A percentile compares a stretch with the other conserved stretches of the same genome.
These are phyloP conservation scores for Cornus florida DNA, from an alignment of 148 eudicot genomes.

Conservation along the genomic window DNA sequence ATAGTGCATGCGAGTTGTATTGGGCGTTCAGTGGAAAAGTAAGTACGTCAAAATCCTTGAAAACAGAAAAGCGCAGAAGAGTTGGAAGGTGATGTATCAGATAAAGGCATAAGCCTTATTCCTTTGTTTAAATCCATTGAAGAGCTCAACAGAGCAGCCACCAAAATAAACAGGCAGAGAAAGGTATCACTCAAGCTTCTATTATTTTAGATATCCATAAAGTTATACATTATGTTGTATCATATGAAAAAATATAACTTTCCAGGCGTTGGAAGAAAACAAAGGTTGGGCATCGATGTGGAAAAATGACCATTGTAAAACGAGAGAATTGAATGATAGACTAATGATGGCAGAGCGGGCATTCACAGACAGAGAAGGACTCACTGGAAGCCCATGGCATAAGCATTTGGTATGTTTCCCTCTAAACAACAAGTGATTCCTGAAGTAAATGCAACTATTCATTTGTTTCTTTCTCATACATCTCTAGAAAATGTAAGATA, in stretches of 20 bases:
- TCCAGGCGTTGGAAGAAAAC: conserved; percentile 32
- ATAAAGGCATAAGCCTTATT: conserved; percentile 30
- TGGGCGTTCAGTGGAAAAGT: background rate
- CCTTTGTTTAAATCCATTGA: conserved; percentile 53
- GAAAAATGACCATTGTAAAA: conserved; percentile 33
- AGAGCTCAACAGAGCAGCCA: conserved; percentile 43
- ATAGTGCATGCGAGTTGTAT: background rate
- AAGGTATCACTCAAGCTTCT: conserved; percentile 31
- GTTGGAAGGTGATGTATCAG: conserved; percentile 25
- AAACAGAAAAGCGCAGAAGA: conserved; percentile 52
- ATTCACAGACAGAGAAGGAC: conserved; percentile 54
- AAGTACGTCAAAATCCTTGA: background rate
- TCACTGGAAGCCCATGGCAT: conserved; percentile 56
- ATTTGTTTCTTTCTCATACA: background rate
- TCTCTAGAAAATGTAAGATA: background rate
- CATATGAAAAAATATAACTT: background rate
- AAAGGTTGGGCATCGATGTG: conserved; percentile 39
- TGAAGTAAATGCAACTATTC: background rate
- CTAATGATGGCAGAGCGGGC: conserved; percentile 69
- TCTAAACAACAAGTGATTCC: background rate
- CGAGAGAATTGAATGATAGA: conserved; percentile 58
- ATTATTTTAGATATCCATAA: background rate
- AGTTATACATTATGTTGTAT: background rate
- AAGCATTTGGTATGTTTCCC: conserved; percentile 52
- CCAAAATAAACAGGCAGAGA: conserved; percentile 36